A percentile compares a stretch with the other conserved stretches of the same genome.
Evolutionary conservation across 805 yeast genomes (phyloP).

Genomic region (Schizosaccharomyces cryophilus): DNA sequence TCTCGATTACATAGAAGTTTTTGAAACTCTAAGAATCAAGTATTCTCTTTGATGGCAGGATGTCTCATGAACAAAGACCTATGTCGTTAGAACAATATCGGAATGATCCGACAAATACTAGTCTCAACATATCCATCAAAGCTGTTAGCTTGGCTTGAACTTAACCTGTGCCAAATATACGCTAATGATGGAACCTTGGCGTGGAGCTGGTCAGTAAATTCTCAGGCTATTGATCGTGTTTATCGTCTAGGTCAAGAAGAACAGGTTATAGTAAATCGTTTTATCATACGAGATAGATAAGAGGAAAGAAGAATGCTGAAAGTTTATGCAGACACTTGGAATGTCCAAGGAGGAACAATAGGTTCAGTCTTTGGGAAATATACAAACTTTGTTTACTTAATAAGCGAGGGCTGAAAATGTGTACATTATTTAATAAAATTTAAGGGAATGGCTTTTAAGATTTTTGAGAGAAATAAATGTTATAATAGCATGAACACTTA

Average conservation of each 20-base stretch:
- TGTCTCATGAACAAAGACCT: constrained; percentile 40
- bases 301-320: constrained; percentile 74
- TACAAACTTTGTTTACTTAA: constrained; percentile 12
- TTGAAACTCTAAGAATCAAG: constrained; percentile 25
- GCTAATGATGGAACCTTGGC: constrained; percentile 86
- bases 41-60: constrained; percentile 58
- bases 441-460: no score
- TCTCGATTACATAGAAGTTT: constrained; percentile 46
- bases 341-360: constrained; percentile 15
- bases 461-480: no score
- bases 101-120: constrained; percentile 16
- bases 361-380: constrained; percentile 14
- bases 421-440: no score
- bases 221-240: constrained; percentile 26
- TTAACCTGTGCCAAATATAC: constrained; percentile 66
- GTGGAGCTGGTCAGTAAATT: constrained; percentile 60
- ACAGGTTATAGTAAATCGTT: constrained; percentile 50
- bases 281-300: constrained; percentile 58
- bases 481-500: no score
- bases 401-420: background rate
- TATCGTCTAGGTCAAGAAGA: constrained; percentile 68
- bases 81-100: constrained; percentile 33
- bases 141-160: constrained; percentile 92
- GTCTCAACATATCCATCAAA: constrained; percentile 50
- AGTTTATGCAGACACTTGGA: constrained; percentile 29